phyloP scores from a whole-genome alignment of 768 basidiomycete species.

The Mycena floridula region DNA sequence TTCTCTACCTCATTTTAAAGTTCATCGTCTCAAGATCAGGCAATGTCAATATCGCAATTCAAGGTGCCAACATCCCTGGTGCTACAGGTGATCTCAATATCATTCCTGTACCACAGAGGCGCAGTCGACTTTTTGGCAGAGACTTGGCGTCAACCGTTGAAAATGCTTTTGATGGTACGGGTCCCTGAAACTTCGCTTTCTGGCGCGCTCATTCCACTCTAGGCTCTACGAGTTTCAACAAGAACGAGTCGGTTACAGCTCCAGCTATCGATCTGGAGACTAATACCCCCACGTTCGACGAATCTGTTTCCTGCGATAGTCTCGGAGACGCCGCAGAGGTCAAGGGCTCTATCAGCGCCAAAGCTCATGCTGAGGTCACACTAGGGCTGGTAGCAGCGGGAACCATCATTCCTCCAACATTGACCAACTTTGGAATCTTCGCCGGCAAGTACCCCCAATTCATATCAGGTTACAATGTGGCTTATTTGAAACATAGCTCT shows the following conservation, averaged over 20 bases:
- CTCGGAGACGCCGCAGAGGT: constrained; percentile 13
- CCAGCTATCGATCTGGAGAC: constrained; percentile 28
- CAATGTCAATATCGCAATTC: constrained; percentile 16
- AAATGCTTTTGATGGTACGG: constrained; percentile 16
- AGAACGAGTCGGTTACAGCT: too few species aligned
- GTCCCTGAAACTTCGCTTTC: too few species aligned
- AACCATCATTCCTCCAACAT: constrained; percentile 37
- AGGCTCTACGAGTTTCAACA: too few species aligned
- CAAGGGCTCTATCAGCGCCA: constrained; percentile 21
- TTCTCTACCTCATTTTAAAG: background rate
- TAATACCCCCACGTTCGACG: constrained; percentile 23
- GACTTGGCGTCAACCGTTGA: constrained; percentile 22
- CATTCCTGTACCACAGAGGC: constrained; percentile 7
- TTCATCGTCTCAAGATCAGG: constrained; percentile 8
- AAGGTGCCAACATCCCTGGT: constrained; percentile 17
- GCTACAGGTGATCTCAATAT: constrained; percentile 12
- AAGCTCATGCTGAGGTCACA: constrained; percentile 26
- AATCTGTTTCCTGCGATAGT: constrained; percentile 15
- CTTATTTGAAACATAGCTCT: too few species aligned
- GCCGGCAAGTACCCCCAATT: constrained; percentile 30
- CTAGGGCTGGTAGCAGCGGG: constrained; percentile 38
- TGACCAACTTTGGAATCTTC: constrained; percentile 28
- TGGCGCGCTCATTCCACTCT: too few species aligned
- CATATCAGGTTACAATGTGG: too few species aligned
- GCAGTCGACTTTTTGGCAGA: constrained; percentile 14